Evolutionary conservation across 1,284 basidiomycete genomes (phyloP), one percentile per base, ranked within the genome.

Genomic region (Boletellus deceptivus): DNA sequence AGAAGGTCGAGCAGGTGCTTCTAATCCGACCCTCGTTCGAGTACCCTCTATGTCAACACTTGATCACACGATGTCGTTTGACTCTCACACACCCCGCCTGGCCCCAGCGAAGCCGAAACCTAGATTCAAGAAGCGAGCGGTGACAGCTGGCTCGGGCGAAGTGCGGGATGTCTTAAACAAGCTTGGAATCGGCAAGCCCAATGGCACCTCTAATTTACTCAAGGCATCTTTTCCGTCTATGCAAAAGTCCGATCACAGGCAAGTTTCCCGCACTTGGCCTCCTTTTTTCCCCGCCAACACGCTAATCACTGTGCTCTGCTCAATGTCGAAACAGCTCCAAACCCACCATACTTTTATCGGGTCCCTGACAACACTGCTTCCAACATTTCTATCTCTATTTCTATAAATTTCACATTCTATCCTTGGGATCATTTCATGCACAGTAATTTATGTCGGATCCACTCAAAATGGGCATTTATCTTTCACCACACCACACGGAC

Each of bases 1-100:
- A 3, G 90, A 91, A 71, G 89, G 89, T 17, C 82, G 89, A 36
- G 83, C 79, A 58, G 87, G 84, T 60, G 79, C 86, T 77, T 91
- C 89, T 5, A 91, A 87, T 63, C 77, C 86, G 24, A 80, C 82
- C 18, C 72, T 90, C 34, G 77, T 64, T 20, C 76, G 75, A 17
- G 77, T 83, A 10, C 79, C 85, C 20, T 90, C 88, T 13, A 72
- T 88, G 48, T 89, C 88, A 34, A 90, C 88, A 3, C 74, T 89
- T 41, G 85, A 90, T 59, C 83, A 87, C 60, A 68, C 77, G 14
- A 77, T 80, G 7, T 80, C 78, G 29, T 68, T 73, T 38, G 81
- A 82, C 48, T 49, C 64, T 34, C 63, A 66, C 25, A 48, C 64
- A 33, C 60, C 70, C 38, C 60, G 72, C 60, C 61, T 76, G 41